Evolutionary conservation across 2,329 filamentous ascomycete genomes (phyloP), one percentile per base, ranked within the genome.

Genomic region (Tolypocladium tundrense): DNA sequence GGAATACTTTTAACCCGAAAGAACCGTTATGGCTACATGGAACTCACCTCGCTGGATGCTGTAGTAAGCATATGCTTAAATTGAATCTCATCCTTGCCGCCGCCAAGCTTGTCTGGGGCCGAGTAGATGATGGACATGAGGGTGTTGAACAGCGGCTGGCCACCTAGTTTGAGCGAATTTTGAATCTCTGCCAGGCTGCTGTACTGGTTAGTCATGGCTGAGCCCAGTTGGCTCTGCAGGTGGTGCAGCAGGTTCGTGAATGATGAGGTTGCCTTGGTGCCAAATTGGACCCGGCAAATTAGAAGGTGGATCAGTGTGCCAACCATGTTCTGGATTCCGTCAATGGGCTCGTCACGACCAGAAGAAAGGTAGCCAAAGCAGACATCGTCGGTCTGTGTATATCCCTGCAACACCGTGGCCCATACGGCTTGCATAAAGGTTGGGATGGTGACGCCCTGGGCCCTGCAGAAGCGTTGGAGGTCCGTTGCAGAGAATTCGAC

Each of bases 341-440:
- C 41, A 16, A 66, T 62, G 7, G 4, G 48, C 6, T 55, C 60
- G 50, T 66, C 64, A 3, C 64, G 64, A 14, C 64, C 64, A 1
- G 64, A 65, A 1, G 59, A 58, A 1, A 66, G 52, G 8, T 64
- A 65, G 10, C 45, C 55, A 21, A 57, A 57, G 40, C 55, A 52
- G 7, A 57, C 45, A n/a, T 41, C 53, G 39, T 42, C 39, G 14
- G 53, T 41, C 40, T 54, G 53, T 2, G 53, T 54, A 16, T 54
- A 54, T 8, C 39, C 37, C 11, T 40, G 39, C 53, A 54, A 16
- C 14, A 54, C 37, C 37, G 27, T n/a, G 11, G 53, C 37, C 53
- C 53, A 54, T 27, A 27, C 24, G 16, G 53, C 53, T 43, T 54
- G 53, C 21, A 54, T 40, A 19, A 54, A 16, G n/a, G 21, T n/a